phyloP scores from a whole-genome alignment of 2,329 filamentous ascomycete species.

The Zymoseptoria passerinii region DNA sequence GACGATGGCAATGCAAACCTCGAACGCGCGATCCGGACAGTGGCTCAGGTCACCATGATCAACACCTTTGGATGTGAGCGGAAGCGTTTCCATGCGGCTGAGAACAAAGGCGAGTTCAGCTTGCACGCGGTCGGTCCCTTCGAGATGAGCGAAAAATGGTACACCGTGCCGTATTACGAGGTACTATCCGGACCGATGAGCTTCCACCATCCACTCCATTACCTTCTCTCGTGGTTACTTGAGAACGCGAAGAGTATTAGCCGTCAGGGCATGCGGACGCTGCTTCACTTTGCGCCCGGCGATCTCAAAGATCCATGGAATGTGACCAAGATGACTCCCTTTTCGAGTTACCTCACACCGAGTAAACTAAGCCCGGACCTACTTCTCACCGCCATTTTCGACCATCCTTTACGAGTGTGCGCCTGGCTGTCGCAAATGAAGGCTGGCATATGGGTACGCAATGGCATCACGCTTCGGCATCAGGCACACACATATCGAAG shows the following conservation, averaged over 20 bases:
- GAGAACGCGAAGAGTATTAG: slow-evolving; percentile 76
- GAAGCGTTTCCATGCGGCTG: slow-evolving; percentile 71
- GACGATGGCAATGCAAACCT: slow-evolving; percentile 52
- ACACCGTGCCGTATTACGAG: slow-evolving; percentile 73
- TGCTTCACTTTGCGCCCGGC: slow-evolving; percentile 64
- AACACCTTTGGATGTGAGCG: slow-evolving; percentile 87
- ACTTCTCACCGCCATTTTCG: slow-evolving; percentile 53
- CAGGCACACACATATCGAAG: slow-evolving; percentile 91
- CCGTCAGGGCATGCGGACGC: slow-evolving; percentile 54
- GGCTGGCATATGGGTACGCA: slow-evolving; percentile 96
- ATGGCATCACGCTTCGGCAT: slow-evolving; percentile 89
- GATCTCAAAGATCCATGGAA: slow-evolving; percentile 50
- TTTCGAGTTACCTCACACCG: slow-evolving; percentile 4
- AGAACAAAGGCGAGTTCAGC: slow-evolving; percentile 75
- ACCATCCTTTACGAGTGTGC: slow-evolving; percentile 86
- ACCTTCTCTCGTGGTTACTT: slow-evolving; percentile 90
- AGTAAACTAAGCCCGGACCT: slow-evolving; percentile 21
- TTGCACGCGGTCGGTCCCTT: slow-evolving; percentile 84
- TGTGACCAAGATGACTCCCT: slow-evolving; percentile 11
- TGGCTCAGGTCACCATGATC: slow-evolving; percentile 75
- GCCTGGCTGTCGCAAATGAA: slow-evolving; percentile 98
- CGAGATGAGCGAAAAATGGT: slow-evolving; percentile 40
- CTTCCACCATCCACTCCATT: slow-evolving; percentile 95
- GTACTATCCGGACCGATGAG: slow-evolving; percentile 88
- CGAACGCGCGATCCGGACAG: slow-evolving; percentile 61